Base-by-base conservation (phyloP, 768 basidiomycete species). In the Hericium alpestre region DNA sequence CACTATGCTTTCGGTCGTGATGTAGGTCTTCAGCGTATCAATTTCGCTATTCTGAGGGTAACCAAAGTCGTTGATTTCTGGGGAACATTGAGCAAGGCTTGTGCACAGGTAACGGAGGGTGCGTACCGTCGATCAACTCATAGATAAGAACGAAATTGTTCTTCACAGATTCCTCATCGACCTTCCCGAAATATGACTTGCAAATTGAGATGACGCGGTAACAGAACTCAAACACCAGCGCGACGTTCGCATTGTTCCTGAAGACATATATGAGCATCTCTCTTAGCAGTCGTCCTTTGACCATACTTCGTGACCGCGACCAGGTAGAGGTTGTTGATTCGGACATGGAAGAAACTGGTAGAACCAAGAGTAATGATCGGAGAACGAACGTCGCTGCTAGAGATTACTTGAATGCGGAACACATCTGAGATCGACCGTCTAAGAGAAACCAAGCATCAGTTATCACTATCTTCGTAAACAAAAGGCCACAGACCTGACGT, bases 1-100 rank as follows among this genome's bases (percentile, higher is more conserved):
- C 59, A 94, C 86, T 46, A 98, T 84, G 62, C 93, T 93, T 72
- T 98, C 95, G 0, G 95, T 97, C 20, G 96, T 99, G 61, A 99
- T 98, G 69, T 96, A 98, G 57, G 87, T 87, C 72, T 99, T 98
- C 51, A 99, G 76, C 1, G 96, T 95, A 68, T 99, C 96, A 50
- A 90, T 92, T 71, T 99, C 96, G 61, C 95, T 96, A 69, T 97
- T 99, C 71, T 99, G 96, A 16, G 96, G 96, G 72, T 94, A 99
- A 53, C 96, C 96, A 71, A 97, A 98, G 73, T 99, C 96, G 69
- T 89, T 88, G 72, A 98, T 98, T 71, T 99, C 96, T 87, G 27
- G 25, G 67, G 15, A n/a, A 2, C 32, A 11, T 8, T 50, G 12
- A 54, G 39, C 15, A 12, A 37, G 7, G 3, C 32, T 15, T 51